Conservation (phyloP, 2,329 filamentous ascomycete genomes). For the Tetracladium maxilliforme region DNA sequence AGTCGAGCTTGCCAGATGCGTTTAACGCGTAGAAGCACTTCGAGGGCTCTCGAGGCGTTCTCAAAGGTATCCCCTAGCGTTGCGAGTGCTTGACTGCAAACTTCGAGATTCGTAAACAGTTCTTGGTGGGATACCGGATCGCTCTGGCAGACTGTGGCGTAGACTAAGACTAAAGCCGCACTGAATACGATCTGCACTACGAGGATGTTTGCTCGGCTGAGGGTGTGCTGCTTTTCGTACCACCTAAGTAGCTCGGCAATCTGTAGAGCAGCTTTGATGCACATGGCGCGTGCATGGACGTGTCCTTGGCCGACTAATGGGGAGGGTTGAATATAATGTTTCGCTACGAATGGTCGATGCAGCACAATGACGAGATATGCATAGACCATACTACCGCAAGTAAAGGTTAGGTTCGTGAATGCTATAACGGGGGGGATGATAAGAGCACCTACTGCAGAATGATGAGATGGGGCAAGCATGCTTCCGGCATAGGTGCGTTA, state of each 20-base stretch:
- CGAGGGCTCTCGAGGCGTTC: too few species aligned
- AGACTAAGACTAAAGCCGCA: conserved; percentile 20
- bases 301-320: conserved; percentile 25
- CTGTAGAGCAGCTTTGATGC: conserved; percentile 21
- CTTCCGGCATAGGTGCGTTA: too few species aligned
- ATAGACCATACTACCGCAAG: conserved; percentile 9
- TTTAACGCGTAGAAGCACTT: too few species aligned
- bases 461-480: neutral
- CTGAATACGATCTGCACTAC: conserved; percentile 27
- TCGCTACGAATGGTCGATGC: conserved; percentile 23
- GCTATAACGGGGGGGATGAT: too few species aligned
- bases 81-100: too few species aligned
- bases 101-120: too few species aligned
- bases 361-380: conserved; percentile 7
- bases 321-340: conserved; percentile 22
- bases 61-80: too few species aligned
- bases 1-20: too few species aligned
- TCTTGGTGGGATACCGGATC: too few species aligned
- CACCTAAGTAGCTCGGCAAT: conserved; percentile 22
- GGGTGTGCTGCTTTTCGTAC: conserved; percentile 23
- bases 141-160: conserved; percentile 9
- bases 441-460: neutral
- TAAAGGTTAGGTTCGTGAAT: too few species aligned
- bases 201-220: conserved; percentile 25
- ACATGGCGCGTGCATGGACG: conserved; percentile 24